A percentile compares a stretch with the other conserved stretches of the same genome.
phyloP scores from a whole-genome alignment of 768 basidiomycete species.

The Podaxis mareebaensis region DNA sequence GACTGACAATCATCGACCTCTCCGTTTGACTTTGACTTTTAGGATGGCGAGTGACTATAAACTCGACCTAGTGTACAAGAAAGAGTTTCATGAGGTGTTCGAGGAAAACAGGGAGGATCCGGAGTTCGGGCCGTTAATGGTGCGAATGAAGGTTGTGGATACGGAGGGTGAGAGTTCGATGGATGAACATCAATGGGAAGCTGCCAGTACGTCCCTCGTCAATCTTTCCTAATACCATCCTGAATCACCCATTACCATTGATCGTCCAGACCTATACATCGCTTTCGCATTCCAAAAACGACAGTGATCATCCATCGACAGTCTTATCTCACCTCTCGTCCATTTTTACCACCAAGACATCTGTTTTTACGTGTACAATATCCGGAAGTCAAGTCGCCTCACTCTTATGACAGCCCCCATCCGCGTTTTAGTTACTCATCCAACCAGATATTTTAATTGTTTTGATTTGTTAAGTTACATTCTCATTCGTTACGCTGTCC shows the following conservation, averaged over 20 bases:
- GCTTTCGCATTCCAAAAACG: constrained; percentile 89
- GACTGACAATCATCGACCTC: background rate
- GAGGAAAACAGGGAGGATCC: constrained; percentile 74
- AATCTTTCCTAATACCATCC: background rate
- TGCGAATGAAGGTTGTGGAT: constrained; percentile 92
- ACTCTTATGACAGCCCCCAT: background rate
- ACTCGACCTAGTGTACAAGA: constrained; percentile 52
- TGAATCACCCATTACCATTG: constrained; percentile 9
- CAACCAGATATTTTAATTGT: background rate
- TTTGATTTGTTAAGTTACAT: background rate
- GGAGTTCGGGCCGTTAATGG: constrained; percentile 82
- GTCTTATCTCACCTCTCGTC: background rate
- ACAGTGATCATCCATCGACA: constrained; percentile 15
- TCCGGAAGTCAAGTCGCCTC: background rate
- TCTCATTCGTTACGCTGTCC: background rate
- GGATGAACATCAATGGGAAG: constrained; percentile 97
- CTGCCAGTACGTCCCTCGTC: constrained; percentile 76
- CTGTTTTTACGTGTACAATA: background rate
- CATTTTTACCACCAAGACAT: background rate
- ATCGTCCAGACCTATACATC: constrained; percentile 78
- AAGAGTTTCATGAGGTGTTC: constrained; percentile 90
- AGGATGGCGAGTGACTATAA: constrained; percentile 14
- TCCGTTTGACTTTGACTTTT: background rate
- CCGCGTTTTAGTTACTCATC: background rate
- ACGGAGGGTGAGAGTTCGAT: constrained; percentile 84